A percentile compares a stretch with the other conserved stretches of the same genome.
phyloP scores from a whole-genome alignment of 306 rosid species.

The Begonia loranthoides region DNA sequence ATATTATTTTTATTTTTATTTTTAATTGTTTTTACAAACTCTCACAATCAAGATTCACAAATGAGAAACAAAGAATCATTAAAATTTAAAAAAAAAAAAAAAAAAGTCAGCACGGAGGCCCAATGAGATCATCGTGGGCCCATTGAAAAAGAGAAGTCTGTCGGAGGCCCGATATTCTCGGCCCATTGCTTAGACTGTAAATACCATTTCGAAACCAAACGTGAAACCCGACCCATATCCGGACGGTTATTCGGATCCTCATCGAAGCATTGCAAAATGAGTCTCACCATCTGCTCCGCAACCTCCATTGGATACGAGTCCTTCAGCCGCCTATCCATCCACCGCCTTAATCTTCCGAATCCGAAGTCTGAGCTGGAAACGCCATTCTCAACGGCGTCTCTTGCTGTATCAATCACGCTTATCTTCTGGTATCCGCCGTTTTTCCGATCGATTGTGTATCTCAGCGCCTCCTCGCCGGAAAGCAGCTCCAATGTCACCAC shows the following conservation, averaged over 20 bases:
- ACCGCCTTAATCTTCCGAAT: slow-evolving; percentile 32
- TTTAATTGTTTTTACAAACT: too few species aligned
- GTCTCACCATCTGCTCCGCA: slow-evolving; percentile 46
- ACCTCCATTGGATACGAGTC: slow-evolving; percentile 71
- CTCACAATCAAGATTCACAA: too few species aligned
- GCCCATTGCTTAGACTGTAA: slow-evolving; percentile 64
- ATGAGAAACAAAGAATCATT: too few species aligned
- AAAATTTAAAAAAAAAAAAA: too few species aligned
- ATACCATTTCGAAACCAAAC: slow-evolving; percentile 43
- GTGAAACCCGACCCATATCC: slow-evolving; percentile 52
- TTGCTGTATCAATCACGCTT: slow-evolving; percentile 64
- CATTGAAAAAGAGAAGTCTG: slow-evolving; percentile 37
- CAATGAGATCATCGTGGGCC: slow-evolving; percentile 38
- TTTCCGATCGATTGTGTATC: slow-evolving; percentile 20
- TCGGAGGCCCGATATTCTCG: slow-evolving; percentile 25
- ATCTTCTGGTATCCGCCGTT: slow-evolving; percentile 29
- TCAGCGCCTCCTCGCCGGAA: slow-evolving; percentile 63
- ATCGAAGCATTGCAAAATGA: slow-evolving; percentile 39
- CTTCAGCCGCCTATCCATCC: slow-evolving; percentile 56
- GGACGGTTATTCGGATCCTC: slow-evolving; percentile 53
- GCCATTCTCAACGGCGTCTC: slow-evolving; percentile 22
- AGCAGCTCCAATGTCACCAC: slow-evolving; percentile 66
- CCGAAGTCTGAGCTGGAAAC: neutral
- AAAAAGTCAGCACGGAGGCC: too few species aligned
- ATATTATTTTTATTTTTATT: too few species aligned